A percentile compares a stretch with the other conserved stretches of the same genome.
Evolutionary conservation across 208 protist species (phyloP).

Genomic region (Acanthamoeba sp.): DNA sequence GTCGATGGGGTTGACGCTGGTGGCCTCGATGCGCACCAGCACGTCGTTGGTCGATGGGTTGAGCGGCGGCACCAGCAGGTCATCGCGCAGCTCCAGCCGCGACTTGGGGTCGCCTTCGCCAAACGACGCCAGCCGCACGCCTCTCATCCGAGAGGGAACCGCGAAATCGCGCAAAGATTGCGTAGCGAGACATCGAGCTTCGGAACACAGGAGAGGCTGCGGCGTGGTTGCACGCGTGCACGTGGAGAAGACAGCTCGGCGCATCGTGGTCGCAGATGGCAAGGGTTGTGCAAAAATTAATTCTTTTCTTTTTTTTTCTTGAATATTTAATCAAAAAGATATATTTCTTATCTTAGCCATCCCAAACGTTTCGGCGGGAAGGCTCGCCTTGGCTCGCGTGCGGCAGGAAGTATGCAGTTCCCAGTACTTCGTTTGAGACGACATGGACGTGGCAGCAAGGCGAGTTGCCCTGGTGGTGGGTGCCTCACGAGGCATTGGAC

Average conservation of each 20-base stretch:
- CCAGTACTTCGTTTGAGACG: too few species aligned
- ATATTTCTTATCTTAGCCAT: too few species aligned
- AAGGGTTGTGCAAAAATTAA: not conserved
- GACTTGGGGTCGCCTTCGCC: not conserved
- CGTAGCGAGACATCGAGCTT: not conserved
- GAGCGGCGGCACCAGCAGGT: conserved; percentile 13
- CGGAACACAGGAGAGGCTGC: not conserved
- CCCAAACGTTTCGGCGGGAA: too few species aligned
- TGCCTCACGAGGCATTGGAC: conserved; percentile 30
- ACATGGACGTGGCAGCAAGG: too few species aligned
- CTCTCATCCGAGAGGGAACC: conserved; percentile 1
- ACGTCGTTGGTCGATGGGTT: conserved; percentile 36
- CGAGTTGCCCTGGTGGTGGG: conserved; percentile 1
- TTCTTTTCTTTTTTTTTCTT: not conserved
- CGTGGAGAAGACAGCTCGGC: too few species aligned
- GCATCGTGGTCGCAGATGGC: not conserved
- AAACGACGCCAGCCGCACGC: conserved; percentile 8
- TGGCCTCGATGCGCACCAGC: conserved; percentile 5
- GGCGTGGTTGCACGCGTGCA: not conserved
- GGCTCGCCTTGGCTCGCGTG: too few species aligned
- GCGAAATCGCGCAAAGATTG: not conserved
- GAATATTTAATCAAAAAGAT: not conserved
- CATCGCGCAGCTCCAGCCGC: not conserved
- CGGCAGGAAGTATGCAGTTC: too few species aligned
- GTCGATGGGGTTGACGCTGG: conserved; percentile 55